Conservation (phyloP, 352 stramenopile species). For the Globisporangium middletonii region DNA sequence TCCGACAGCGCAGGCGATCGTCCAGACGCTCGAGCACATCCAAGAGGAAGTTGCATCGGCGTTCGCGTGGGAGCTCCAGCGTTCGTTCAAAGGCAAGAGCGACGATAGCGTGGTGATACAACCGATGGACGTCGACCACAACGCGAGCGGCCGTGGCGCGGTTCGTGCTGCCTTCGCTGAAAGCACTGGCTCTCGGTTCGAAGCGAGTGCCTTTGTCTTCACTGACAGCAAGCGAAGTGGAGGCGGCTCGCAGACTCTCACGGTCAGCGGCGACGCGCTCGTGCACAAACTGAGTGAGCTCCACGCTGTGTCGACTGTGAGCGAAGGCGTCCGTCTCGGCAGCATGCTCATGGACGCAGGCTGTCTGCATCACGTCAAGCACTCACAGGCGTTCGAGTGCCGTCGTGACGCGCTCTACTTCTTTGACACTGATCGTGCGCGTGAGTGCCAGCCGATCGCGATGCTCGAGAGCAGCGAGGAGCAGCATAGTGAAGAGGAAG, state of each 20-base stretch:
- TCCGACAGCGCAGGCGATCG: constrained; percentile 31
- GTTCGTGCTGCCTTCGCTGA: too few relatives aligned
- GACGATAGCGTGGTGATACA: constrained; percentile 21
- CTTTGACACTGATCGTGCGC: constrained; percentile 23
- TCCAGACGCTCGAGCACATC: constrained; percentile 32
- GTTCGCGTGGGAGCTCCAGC: constrained; percentile 25
- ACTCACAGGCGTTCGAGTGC: constrained; percentile 17
- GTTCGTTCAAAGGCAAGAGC: too few relatives aligned
- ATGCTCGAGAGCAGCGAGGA: not conserved
- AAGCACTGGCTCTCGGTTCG: too few relatives aligned
- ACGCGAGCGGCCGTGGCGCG: too few relatives aligned
- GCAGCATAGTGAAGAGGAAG: not conserved
- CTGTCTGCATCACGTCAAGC: constrained; percentile 32
- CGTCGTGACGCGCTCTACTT: constrained; percentile 2
- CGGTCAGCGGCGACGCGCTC: not conserved
- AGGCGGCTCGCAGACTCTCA: not conserved
- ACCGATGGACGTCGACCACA: not conserved
- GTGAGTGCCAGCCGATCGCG: constrained; percentile 13
- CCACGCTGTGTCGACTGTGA: constrained; percentile 11
- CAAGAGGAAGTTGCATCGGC: constrained; percentile 32
- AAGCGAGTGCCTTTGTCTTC: too few relatives aligned
- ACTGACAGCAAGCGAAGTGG: too few relatives aligned
- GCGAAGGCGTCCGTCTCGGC: constrained; percentile 30
- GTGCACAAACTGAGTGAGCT: constrained; percentile 8
- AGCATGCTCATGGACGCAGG: constrained; percentile 44